Evolutionary conservation across 257 asterid species (phyloP).

Genomic region (Rauvolfia tetraphylla): DNA sequence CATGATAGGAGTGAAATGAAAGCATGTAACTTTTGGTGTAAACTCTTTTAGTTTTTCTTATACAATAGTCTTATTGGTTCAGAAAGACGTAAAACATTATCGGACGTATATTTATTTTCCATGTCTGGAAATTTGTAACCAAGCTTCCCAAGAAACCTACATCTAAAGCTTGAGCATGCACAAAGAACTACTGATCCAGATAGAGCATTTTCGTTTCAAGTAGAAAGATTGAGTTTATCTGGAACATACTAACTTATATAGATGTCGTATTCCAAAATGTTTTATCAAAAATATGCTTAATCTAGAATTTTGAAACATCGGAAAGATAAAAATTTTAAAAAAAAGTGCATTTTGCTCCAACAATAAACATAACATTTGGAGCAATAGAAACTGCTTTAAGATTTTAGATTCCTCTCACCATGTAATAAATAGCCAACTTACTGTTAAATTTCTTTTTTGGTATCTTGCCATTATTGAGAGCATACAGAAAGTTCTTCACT

Average conservation of each 20-base stretch:
- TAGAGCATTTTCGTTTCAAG: not conserved
- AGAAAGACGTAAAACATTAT: not conserved
- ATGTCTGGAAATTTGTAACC: not conserved
- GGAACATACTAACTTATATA: not conserved
- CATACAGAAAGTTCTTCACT: slow-evolving; percentile 71
- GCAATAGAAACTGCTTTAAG: not conserved
- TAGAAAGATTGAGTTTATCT: not conserved
- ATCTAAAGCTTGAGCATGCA: not conserved
- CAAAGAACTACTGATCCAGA: not conserved
- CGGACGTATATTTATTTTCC: not conserved
- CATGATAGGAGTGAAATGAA: not conserved
- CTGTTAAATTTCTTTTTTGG: slow-evolving; percentile 84
- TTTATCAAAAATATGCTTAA: not conserved
- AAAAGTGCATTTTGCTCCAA: not conserved
- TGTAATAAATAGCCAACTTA: slow-evolving; percentile 34
- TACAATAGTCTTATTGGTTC: not conserved
- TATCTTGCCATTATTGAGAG: slow-evolving; percentile 74
- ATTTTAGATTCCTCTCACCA: not conserved
- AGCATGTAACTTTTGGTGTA: not conserved
- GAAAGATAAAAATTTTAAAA: not conserved
- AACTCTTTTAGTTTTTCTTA: not conserved
- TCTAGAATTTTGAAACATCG: not conserved
- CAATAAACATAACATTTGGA: not conserved
- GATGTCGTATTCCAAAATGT: not conserved
- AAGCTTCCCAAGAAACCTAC: not conserved